Base-by-base conservation (phyloP, 2,329 filamentous ascomycete genomes). In the Aspergillus quadricinctus region DNA sequence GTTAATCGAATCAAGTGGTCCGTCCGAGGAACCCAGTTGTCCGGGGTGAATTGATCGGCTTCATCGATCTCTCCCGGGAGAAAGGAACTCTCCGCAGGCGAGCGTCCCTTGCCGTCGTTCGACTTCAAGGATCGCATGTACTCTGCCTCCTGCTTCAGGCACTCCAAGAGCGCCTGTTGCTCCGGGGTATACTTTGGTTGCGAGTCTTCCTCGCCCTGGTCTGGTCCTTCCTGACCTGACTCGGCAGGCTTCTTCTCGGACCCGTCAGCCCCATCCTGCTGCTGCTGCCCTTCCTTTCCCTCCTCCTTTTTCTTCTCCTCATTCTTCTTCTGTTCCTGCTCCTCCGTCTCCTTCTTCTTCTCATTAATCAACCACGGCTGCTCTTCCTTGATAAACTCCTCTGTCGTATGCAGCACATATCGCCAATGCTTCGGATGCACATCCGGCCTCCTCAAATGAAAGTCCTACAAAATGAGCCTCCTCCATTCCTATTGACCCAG, bases 11-110 rank as follows among this genome's bases (percentile, higher is more conserved):
- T 78, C 4, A 83, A 70, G 27, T 78, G 63, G 0, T 69, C 67
- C 1, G 72, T 75, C 8, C 80, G 74, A 3, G 80, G 80, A 1
- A 83, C 69, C 81, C 80, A 83, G 56, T 81, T 82, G 63, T 83
- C 80, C 0, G 80, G 80, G 1, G 75, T 77, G 59, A 79, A 79
- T 45, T 81, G 78, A 57, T 83, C 81, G 2, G 72, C 69, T 60
- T 81, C 79, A 50, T 81, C 77, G 53, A 82, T 80, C 4, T 70
- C 67, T 4, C 75, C 69, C 76, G 0, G 66, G 59, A 6, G 67
- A 66, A 9, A 76, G 69, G 0, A 65, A 63, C 0, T 61, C 11
- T 69, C 68, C 21, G 70, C 67, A 9, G 76, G 75, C 17, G 73
- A 76, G 3, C 61, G 62, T 3, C 66, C 66, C 53, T 72, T 75